Evolutionary conservation across 2,329 filamentous ascomycete genomes (phyloP), one percentile per base, ranked within the genome.

Genomic region (Exophiala calicioides): DNA sequence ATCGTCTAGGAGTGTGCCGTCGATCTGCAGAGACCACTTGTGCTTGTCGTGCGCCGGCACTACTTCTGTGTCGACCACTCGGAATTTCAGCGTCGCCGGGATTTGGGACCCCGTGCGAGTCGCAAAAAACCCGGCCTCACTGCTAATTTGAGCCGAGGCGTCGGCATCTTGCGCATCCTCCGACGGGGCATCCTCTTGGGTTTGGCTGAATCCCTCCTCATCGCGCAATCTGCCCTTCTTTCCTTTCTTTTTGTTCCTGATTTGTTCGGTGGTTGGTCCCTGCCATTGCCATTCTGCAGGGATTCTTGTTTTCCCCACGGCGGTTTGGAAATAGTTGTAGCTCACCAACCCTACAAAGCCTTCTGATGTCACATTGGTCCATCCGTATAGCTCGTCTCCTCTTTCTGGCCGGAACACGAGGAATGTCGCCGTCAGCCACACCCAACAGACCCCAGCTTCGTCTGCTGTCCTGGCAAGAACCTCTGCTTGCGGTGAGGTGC

Each of bases 241-340:
- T 58, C 34, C 59, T 47, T 44, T 59, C 53, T 35, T 66, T 58
- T 31, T 62, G 43, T 19, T 52, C 24, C 35, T 52, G 27, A 36
- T 48, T 62, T 41, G 70, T 63, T 47, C 49, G 32, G 38, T 51
- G n/a, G 68, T 70, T 6, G 81, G 76, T 8, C 82, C 80, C 12
- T 88, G 76, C 85, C 89, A 97, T 52, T 74, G 81, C 93, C 91
- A 98, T 18, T 79, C 78, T 10, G 72, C 67, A 0, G 93, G 93
- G 12, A 98, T 73, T 26, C 88, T 77, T 51, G 80, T 80, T 16
- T 84, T 77, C 60, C 91, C 86, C 50, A 98, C 87, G 32, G 85
- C 88, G 1, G 91, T 88, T 58, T 93, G 95, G 76, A 97, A 97
- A 56, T 89, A 81, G 66, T 91, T 91, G 70, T 89, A 90, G 65